Percentiles rank a stretch among this genome's conserved stretches.
phyloP scores from a whole-genome alignment of 1,284 basidiomycete species.

The Cystobasidiaceae sp. region DNA sequence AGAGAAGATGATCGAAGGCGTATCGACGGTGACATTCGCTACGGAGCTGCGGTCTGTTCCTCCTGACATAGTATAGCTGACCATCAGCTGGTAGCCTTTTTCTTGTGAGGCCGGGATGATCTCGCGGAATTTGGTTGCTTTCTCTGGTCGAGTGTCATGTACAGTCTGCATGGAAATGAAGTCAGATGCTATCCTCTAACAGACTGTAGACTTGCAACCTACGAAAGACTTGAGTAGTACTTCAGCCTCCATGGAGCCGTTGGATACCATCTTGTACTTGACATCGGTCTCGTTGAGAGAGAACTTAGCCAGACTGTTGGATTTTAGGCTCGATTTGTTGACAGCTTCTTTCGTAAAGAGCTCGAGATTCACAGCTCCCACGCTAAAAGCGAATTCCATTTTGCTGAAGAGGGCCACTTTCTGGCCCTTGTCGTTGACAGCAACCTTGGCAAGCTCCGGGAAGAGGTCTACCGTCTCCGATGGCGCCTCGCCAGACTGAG shows the following conservation, averaged over 20 bases:
- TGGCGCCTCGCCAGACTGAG: conserved; percentile 7
- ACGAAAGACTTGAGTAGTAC: conserved; percentile 75
- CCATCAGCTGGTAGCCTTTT: conserved; percentile 88
- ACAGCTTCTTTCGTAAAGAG: conserved; percentile 73
- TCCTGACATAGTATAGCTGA: conserved; percentile 72
- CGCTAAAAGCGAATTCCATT: conserved; percentile 69
- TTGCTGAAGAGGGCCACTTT: conserved; percentile 58
- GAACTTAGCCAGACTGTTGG: conserved; percentile 79
- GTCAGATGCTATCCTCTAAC: background rate
- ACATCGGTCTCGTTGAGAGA: conserved; percentile 74
- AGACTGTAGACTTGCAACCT: background rate
- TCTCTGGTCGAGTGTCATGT: conserved; percentile 76
- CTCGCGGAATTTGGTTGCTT: conserved; percentile 77
- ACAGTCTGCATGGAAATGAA: conserved; percentile 55
- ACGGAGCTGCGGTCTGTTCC: conserved; percentile 58
- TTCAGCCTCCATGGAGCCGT: conserved; percentile 80
- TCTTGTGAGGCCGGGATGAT: conserved; percentile 80
- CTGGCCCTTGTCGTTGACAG: conserved; percentile 54
- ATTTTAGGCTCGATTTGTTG: conserved; percentile 59
- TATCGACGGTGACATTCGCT: conserved; percentile 83
- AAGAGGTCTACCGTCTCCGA: conserved; percentile 48
- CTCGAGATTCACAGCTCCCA: conserved; percentile 77
- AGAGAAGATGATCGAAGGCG: conserved; percentile 88
- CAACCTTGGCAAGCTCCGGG: conserved; percentile 51
- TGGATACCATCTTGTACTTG: conserved; percentile 75